phyloP scores from a whole-genome alignment of 164 flowering plant species.

The Kingdonia uniflora region DNA sequence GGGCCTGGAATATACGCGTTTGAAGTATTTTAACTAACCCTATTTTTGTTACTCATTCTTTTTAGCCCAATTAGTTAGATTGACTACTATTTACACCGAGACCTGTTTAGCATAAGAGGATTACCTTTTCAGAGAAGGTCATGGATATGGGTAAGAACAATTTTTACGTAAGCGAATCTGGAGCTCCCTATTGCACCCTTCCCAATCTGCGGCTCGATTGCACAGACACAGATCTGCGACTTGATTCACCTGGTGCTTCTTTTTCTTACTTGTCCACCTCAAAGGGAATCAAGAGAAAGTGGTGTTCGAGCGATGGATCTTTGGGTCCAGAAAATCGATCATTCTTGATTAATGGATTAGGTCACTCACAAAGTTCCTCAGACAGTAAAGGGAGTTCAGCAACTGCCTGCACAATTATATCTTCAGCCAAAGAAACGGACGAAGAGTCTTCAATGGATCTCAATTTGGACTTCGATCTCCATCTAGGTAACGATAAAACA shows the following conservation, averaged over 20 bases:
- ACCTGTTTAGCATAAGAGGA: too few relatives aligned
- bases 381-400: constrained; percentile 88
- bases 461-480: constrained; percentile 63
- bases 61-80: constrained; percentile 49
- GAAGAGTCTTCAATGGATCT: constrained; percentile 83
- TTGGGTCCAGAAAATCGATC: constrained; percentile 34
- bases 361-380: constrained; percentile 69
- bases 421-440: constrained; percentile 81
- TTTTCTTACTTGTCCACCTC: constrained; percentile 19
- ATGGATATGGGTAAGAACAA: constrained; percentile 56
- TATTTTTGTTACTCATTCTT: constrained; percentile 22
- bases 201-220: constrained; percentile 32
- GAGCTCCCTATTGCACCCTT: constrained; percentile 28
- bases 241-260: constrained; percentile 41
- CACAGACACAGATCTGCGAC: constrained; percentile 51
- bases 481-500: constrained; percentile 59
- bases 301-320: constrained; percentile 42
- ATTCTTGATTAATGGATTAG: constrained; percentile 52
- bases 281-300: constrained; percentile 68
- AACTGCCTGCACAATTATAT: constrained; percentile 64
- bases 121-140: background rate
- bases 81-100: constrained; percentile 23
- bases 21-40: constrained; percentile 37
- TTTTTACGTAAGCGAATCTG: constrained; percentile 10
- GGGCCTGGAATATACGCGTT: constrained; percentile 19